A percentile compares a stretch with the other conserved stretches of the same genome.
These are phyloP conservation scores for Purpureocillium lavendulum DNA, from an alignment of 2,329 filamentous ascomycete species.

Conservation along the genomic window DNA sequence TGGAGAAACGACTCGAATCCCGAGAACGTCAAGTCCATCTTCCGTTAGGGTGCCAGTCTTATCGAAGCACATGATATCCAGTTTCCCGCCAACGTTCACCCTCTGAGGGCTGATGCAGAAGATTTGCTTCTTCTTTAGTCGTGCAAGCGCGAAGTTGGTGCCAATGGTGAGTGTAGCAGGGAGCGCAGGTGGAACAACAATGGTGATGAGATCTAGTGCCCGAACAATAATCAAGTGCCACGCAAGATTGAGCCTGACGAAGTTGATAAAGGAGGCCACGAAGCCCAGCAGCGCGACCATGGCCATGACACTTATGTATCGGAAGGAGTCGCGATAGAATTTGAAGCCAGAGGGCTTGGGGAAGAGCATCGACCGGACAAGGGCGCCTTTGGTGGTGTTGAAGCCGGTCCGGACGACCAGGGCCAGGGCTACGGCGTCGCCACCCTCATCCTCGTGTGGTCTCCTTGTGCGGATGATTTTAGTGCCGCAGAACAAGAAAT, in stretches of 20 bases:
- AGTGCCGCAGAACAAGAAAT: constrained; percentile 91
- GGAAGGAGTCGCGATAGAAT: constrained; percentile 95
- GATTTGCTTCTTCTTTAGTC: constrained; percentile 81
- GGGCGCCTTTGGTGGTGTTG: constrained; percentile 91
- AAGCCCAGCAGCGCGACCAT: constrained; percentile 80
- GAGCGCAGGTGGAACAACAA: constrained; percentile 89
- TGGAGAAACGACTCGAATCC: constrained; percentile 68
- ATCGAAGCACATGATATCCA: constrained; percentile 96
- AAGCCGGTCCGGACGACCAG: constrained; percentile 93
- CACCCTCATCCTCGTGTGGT: constrained; percentile 76
- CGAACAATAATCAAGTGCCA: constrained; percentile 90
- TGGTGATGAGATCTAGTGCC: constrained; percentile 91
- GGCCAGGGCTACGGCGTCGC: constrained; percentile 84
- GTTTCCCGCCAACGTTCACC: constrained; percentile 91
- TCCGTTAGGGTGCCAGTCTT: constrained; percentile 98
- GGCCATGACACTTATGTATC: constrained; percentile 96
- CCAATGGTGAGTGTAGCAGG: constrained; percentile 94
- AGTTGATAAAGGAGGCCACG: constrained; percentile 85
- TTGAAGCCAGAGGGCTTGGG: constrained; percentile 98
- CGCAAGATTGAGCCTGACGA: constrained; percentile 71
- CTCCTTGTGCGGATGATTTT: constrained; percentile 87
- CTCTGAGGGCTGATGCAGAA: constrained; percentile 97
- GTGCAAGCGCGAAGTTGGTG: constrained; percentile 84
- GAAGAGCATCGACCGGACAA: constrained; percentile 97
- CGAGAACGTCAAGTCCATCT: constrained; percentile 89